Evolutionary conservation across 371 early-diverging fungal species (phyloP).

Genomic region (Syncephalastrum racemosum): DNA sequence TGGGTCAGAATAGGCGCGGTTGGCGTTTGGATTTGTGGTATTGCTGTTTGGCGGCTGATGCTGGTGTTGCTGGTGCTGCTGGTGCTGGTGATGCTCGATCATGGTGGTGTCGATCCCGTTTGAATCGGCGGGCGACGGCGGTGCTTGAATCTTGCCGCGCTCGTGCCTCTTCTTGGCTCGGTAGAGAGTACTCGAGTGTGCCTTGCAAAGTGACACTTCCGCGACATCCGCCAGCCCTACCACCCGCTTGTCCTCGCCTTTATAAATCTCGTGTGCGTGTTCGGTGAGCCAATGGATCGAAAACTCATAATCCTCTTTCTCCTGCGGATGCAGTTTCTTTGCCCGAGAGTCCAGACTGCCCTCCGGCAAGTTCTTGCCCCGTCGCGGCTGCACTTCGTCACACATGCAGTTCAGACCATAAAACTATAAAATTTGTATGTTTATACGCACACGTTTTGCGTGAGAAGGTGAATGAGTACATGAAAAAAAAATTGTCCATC

Average conservation of each 20-base stretch:
- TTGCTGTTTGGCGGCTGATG: background rate
- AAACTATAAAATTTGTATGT: conserved; percentile 21
- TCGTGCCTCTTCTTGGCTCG: conserved; percentile 51
- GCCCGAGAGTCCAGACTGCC: conserved; percentile 49
- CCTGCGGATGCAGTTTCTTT: conserved; percentile 40
- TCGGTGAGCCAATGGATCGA: conserved; percentile 46
- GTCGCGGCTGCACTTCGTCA: conserved; percentile 46
- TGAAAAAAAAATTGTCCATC: no score
- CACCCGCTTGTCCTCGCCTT: conserved; percentile 30
- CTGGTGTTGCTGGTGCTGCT: background rate
- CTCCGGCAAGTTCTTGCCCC: conserved; percentile 51
- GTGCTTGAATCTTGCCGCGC: conserved; percentile 34
- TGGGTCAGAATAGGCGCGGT: conserved; percentile 16
- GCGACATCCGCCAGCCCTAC: conserved; percentile 32
- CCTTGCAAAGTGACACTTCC: conserved; percentile 54
- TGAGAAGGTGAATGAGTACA: no score
- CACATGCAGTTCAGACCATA: conserved; percentile 47
- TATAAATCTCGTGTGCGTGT: conserved; percentile 41
- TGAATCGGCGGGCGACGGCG: conserved; percentile 47
- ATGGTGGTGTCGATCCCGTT: conserved; percentile 19
- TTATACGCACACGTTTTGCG: background rate
- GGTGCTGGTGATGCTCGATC: conserved; percentile 6
- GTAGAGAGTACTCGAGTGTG: conserved; percentile 51
- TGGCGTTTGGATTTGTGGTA: background rate
- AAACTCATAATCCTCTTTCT: conserved; percentile 49